Evolutionary conservation across 2,329 filamentous ascomycete genomes (phyloP), one percentile per base, ranked within the genome.

Genomic region (Scedosporium boydii): DNA sequence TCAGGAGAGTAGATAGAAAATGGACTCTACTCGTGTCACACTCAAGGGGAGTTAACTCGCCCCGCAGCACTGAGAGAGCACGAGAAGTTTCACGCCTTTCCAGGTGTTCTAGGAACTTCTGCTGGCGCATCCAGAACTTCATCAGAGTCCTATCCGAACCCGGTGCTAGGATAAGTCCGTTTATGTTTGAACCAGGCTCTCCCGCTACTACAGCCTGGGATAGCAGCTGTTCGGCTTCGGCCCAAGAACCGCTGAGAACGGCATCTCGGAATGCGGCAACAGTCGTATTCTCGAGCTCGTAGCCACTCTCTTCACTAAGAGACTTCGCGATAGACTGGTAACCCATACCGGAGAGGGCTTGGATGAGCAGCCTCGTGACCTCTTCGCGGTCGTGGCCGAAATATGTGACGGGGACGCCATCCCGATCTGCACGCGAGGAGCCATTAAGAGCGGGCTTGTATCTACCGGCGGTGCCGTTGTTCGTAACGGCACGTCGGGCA

Each of bases 91-190:
- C 87, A 67, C 86, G 81, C 69, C 81, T 79, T 73, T 98, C 93
- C 53, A 99, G 77, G 7, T 96, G 78, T 76, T 99, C 95, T 34
- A 99, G 79, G 69, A 93, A 99, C 73, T 98, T 98, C 72, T 99
- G 95, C 71, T 96, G 90, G 66, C 93, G 84, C 69, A 99, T 80
- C 79, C 87, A 87, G 73, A 98, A 97, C 57, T 88, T 83, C 89
- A 99, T 93, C 60, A 88, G 81, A 67, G 88, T 86, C 63, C 83
- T 82, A 69, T 96, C 88, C 6, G 91, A 88, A 26, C 85, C 87
- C 53, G 90, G 84, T 16, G 88, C 85, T 61, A 98, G 80, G 16
- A 91, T 84, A 62, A 99, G 77, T 1, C 88, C 90, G 66, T 84
- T 80, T 0, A 76, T 75, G 53, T 68, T 63, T 23, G 70, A 69